A percentile compares a stretch with the other conserved stretches of the same genome.
Conservation (phyloP, 805 yeast species). For the Barnettozyma sucrosica region DNA sequence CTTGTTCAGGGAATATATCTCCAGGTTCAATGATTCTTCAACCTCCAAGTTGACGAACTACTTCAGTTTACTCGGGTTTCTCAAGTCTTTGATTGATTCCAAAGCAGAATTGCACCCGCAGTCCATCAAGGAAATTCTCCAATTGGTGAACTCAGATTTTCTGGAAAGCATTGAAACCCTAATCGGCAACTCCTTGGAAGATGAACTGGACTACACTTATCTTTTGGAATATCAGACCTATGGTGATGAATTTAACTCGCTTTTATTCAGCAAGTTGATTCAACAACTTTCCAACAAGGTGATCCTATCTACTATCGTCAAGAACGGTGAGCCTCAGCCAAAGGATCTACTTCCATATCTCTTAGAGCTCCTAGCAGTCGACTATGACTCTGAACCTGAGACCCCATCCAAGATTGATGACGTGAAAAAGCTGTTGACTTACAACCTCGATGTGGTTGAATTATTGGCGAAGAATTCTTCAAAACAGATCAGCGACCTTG, state of each 20-base stretch:
- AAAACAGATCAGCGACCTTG: slow-evolving; percentile 32
- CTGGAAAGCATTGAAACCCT: slow-evolving; percentile 18
- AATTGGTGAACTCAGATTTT: slow-evolving; percentile 14
- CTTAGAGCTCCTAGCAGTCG: slow-evolving; percentile 26
- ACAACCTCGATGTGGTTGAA: slow-evolving; percentile 9
- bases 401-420: slow-evolving; percentile 15
- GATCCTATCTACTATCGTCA: slow-evolving; percentile 7
- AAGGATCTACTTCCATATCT: slow-evolving; percentile 13
- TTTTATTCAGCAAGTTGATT: slow-evolving; percentile 27
- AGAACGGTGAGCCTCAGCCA: background rate
- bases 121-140: slow-evolving; percentile 25
- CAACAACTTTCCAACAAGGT: slow-evolving; percentile 17
- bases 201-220: slow-evolving; percentile 26
- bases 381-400: slow-evolving; percentile 25
- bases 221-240: slow-evolving; percentile 30
- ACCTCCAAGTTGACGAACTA: slow-evolving; percentile 17
- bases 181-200: slow-evolving; percentile 31
- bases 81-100: slow-evolving; percentile 27
- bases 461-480: slow-evolving; percentile 18
- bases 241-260: slow-evolving; percentile 33
- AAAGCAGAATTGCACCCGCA: slow-evolving; percentile 17
- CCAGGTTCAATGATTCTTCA: slow-evolving; percentile 11
- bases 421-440: slow-evolving; percentile 17
- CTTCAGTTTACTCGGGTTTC: slow-evolving; percentile 34
- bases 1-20: slow-evolving; percentile 26